These are phyloP conservation scores for sweet orange (Citrus sinensis) DNA, from an alignment of 345 rosid species.

Conservation along the genomic window DVS_A1.0 CM039163.1:6975001-6975500, in stretches of 20 bases:
- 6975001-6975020: slow-evolving; percentile 46
- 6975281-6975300: background rate
- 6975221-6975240: too few species aligned
- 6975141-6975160: background rate
- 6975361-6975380: background rate
- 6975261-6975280: background rate
- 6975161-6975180: background rate
- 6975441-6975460: background rate
- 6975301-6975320: background rate
- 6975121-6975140: background rate
- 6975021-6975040: background rate
- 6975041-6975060: background rate
- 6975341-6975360: background rate
- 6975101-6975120: background rate
- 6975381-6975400: background rate
- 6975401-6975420: background rate
- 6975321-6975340: background rate
- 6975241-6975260: background rate
- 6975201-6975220: too few species aligned
- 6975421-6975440: background rate
- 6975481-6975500: background rate
- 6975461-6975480: background rate
- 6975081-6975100: background rate
- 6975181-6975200: too few species aligned
- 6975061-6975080: background rate